Evolutionary conservation across 352 stramenopile species (phyloP).

Genomic region (Phytophthora kernoviae): DNA sequence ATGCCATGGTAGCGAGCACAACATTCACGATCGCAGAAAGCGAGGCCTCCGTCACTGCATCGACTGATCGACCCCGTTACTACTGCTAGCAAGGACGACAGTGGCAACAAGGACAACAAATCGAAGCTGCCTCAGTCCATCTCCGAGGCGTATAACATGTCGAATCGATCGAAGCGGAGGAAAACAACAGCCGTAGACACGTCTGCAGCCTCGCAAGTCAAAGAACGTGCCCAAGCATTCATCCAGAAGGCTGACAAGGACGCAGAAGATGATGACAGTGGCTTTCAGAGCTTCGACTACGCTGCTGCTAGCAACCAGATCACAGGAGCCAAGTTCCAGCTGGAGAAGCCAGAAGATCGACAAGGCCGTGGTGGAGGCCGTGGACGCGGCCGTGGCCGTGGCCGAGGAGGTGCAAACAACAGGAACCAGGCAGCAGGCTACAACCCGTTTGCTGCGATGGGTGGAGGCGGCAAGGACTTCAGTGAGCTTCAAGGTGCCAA

Average conservation of each 20-base stretch:
- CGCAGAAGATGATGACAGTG: conserved; percentile 14
- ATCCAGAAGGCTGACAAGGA: conserved; percentile 48
- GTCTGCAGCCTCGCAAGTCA: conserved; percentile 37
- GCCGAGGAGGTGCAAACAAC: conserved; percentile 25
- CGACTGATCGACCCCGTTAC: conserved; percentile 7
- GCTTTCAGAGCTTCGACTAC: conserved; percentile 64
- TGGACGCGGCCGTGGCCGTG: conserved; percentile 20
- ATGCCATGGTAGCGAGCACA: conserved; percentile 59
- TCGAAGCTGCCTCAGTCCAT: conserved; percentile 66
- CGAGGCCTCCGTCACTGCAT: conserved; percentile 17
- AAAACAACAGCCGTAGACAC: conserved; percentile 48
- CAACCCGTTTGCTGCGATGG: conserved; percentile 79
- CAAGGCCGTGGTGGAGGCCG: conserved; percentile 7
- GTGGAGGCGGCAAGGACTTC: conserved; percentile 18
- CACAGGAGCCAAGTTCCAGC: conserved; percentile 49
- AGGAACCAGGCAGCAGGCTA: conserved; percentile 57
- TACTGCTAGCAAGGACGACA: conserved; percentile 14
- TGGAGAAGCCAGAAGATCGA: conserved; percentile 38
- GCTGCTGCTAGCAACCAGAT: conserved; percentile 48
- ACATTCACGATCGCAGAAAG: conserved; percentile 63
- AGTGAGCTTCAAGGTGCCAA: conserved; percentile 32
- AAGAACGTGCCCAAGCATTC: conserved; percentile 46
- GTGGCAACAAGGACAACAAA: conserved; percentile 7
- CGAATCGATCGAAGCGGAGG: conserved; percentile 66
- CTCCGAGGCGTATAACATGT: conserved; percentile 76